Evolutionary conservation across 768 basidiomycete species (phyloP).

Genomic region (Mycena rosella): DNA sequence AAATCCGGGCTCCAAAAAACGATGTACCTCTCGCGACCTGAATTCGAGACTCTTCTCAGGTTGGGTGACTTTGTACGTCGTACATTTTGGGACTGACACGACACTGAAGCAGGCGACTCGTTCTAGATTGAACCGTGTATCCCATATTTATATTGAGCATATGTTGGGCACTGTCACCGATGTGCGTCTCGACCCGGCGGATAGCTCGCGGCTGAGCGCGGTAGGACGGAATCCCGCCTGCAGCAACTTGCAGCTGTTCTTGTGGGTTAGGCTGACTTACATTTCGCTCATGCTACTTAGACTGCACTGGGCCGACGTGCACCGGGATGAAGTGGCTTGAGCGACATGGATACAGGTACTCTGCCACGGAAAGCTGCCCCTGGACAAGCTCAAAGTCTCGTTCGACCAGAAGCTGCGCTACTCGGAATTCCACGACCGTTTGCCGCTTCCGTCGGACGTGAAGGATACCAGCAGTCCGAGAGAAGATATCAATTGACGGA

Average conservation of each 20-base stretch:
- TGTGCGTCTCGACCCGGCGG: conserved; percentile 30
- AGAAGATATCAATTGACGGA: too few relatives aligned
- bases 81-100: neutral
- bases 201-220: conserved; percentile 28
- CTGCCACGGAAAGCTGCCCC: conserved; percentile 21
- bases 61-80: neutral
- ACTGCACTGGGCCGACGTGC: conserved; percentile 47
- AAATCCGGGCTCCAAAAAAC: conserved; percentile 9
- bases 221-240: conserved; percentile 33
- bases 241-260: conserved; percentile 34
- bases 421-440: conserved; percentile 23
- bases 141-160: conserved; percentile 41
- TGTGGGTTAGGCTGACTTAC: conserved; percentile 40
- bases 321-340: conserved; percentile 45
- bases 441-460: conserved; percentile 39
- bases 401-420: conserved; percentile 45
- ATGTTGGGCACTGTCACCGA: conserved; percentile 46
- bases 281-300: conserved; percentile 36
- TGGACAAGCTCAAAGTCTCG: conserved; percentile 35
- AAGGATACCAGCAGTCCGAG: too few relatives aligned
- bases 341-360: conserved; percentile 36
- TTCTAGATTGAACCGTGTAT: conserved; percentile 35
- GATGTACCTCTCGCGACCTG: neutral
- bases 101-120: conserved; percentile 6
- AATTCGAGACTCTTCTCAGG: conserved; percentile 11